These are phyloP conservation scores for Phlebopus sp. DNA, from an alignment of 1,284 basidiomycete species.

Conservation along the genomic window DNA sequence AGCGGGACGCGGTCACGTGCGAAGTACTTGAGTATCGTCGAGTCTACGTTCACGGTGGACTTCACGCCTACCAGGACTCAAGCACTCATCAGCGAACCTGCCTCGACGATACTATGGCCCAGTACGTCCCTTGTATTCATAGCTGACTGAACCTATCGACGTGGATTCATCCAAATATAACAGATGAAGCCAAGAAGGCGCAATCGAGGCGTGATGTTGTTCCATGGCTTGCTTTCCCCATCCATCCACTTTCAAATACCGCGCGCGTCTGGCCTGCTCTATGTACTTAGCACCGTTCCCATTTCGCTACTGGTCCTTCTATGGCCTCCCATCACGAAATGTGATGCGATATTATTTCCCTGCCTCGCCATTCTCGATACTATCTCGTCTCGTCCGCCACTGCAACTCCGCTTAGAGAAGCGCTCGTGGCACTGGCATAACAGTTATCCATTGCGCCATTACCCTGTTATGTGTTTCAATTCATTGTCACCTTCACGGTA, in stretches of 20 bases:
- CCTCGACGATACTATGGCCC: not conserved
- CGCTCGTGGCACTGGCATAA: not conserved
- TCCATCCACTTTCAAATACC: not conserved
- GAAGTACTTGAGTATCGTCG: too few species aligned
- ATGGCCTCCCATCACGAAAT: not conserved
- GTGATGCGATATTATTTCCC: not conserved
- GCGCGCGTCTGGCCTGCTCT: too few species aligned
- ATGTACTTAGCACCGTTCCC: too few species aligned
- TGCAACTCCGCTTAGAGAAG: not conserved
- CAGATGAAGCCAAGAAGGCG: not conserved
- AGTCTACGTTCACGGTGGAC: too few species aligned
- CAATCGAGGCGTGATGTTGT: constrained; percentile 6
- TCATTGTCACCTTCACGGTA: not conserved
- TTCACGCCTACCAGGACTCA: not conserved
- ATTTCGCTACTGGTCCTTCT: not conserved
- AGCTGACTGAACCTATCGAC: not conserved
- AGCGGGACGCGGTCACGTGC: not conserved
- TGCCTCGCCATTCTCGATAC: not conserved
- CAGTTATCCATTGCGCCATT: not conserved
- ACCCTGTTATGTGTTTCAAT: constrained; percentile 1
- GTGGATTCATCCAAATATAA: not conserved
- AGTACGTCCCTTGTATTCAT: not conserved
- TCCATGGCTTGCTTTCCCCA: constrained; percentile 2
- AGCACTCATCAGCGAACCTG: too few species aligned
- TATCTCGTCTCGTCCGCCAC: not conserved